Evolutionary conservation across 352 stramenopile species (phyloP), one percentile per base, ranked within the genome.

Genomic region (Pythium phragmiticola): DNA sequence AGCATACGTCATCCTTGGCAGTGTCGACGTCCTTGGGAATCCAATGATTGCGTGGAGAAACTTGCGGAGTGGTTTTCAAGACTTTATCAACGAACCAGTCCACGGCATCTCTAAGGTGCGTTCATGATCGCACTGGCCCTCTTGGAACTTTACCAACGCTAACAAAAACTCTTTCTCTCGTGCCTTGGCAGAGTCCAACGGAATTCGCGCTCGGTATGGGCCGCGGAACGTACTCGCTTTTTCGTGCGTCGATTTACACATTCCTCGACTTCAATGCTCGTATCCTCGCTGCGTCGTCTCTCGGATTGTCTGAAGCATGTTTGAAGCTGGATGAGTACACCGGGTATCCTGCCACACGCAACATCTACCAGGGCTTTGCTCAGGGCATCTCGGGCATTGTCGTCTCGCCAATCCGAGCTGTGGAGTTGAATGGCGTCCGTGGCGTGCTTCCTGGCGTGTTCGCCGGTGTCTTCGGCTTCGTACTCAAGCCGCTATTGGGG

Each of bases 41-140:
- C 88, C 88, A 12, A 91, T 96, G 78, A 87, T 94, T 57, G 87
- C 85, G 43, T 96, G 87, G 87, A 84, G 88, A 41, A 96, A 96
- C 48, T 39, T 96, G 39, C 81, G 80, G 52, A 79, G 74, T 39
- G 87, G 87, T 2, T 89, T 96, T 57, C 78, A 88, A 39, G 80
- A 94, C 33, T 96, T 96, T 46, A 81, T 96, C 37, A 85, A 80
- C 11, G 85, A 96, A 41, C 87, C 87, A 37, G 77, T 84, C 5
- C 80, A 92, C 52, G 87, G 87, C 8, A 88, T 93, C 61, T 80
- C 76, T 4, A 80, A 94, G 69, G 74, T 83, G 65, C 23, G 65
- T 60, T 7, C 4, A 1, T 9, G 4, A 26, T 30, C 26, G 26
- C 4, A 30, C 2, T 30, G 26, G 26, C 16, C 37, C 37, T 43